These are phyloP conservation scores for Adiantum capillusveneris DNA, from an alignment of 75 land plant genomes.

Conservation along the genomic window DNA sequence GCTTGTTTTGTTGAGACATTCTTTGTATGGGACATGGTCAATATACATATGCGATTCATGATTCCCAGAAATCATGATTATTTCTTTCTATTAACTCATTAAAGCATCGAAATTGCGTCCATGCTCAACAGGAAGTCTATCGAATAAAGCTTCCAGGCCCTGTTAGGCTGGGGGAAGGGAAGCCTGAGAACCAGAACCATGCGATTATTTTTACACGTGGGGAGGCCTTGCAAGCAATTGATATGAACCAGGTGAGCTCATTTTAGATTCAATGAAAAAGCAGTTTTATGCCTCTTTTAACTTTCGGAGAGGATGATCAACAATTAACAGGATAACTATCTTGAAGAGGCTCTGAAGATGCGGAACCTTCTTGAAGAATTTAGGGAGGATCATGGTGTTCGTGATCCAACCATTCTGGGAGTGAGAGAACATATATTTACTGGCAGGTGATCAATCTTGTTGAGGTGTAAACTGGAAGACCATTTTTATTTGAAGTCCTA, in stretches of 20 bases:
- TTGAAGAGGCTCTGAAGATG: constrained; percentile 98
- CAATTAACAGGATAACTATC: constrained; percentile 68
- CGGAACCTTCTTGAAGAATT: constrained; percentile 93
- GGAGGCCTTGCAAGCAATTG: constrained; percentile 92
- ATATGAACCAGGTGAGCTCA: constrained; percentile 87
- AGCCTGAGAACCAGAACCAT: constrained; percentile 99
- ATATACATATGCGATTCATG: background rate
- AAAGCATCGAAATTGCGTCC: background rate
- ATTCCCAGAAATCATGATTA: background rate
- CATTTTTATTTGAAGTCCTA: too few relatives aligned
- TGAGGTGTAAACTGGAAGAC: background rate
- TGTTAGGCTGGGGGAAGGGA: constrained; percentile 88
- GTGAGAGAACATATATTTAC: constrained; percentile 97
- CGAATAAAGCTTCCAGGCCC: constrained; percentile 91
- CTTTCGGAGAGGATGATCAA: background rate
- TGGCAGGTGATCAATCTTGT: constrained; percentile 53
- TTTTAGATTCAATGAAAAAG: background rate
- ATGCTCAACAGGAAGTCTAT: constrained; percentile 67
- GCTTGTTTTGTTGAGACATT: too few relatives aligned
- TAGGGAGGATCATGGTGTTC: constrained; percentile 79
- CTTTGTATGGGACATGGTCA: too few relatives aligned
- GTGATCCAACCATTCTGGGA: constrained; percentile 82
- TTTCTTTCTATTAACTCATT: background rate
- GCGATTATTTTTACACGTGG: constrained; percentile 96
- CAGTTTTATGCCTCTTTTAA: background rate